Evolutionary conservation across 495 filamentous ascomycete species (phyloP).

Genomic region (Aspergillus homomorphus): DNA sequence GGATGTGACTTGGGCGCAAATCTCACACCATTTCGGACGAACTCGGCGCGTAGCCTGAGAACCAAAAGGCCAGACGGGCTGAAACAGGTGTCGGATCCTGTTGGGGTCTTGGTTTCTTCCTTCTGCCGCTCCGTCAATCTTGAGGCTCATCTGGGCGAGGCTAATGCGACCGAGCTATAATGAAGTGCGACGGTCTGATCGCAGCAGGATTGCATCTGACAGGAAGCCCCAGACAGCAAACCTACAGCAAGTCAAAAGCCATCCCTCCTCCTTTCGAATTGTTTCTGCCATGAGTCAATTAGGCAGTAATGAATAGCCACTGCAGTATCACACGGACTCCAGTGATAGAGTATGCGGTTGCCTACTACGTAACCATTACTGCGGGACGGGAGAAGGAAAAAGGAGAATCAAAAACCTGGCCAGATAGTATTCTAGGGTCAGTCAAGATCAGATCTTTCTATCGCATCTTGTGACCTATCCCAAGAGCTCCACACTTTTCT

Average conservation of each 20-base stretch:
- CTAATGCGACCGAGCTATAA: neutral
- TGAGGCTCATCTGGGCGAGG: neutral
- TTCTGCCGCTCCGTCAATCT: neutral
- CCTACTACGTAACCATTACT: neutral
- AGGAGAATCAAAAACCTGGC: too few species aligned
- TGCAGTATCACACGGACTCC: too few species aligned
- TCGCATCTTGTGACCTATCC: neutral
- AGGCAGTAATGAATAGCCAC: too few species aligned
- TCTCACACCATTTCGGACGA: neutral
- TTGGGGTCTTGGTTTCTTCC: neutral
- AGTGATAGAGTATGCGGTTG: neutral
- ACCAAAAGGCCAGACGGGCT: neutral
- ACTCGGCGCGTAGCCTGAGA: neutral
- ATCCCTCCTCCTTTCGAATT: too few species aligned
- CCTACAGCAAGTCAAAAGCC: neutral
- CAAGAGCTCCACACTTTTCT: neutral
- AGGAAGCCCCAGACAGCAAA: neutral
- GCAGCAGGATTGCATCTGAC: constrained; percentile 5
- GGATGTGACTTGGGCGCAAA: neutral
- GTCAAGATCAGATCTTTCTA: neutral
- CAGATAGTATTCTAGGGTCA: neutral
- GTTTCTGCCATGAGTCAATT: too few species aligned
- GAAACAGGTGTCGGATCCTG: neutral
- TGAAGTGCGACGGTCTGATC: constrained; percentile 2
- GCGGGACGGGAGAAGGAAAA: too few species aligned